Evolutionary conservation across 2,329 filamentous ascomycete genomes (phyloP).

Genomic region (Penicillium sclerotiorum): DNA sequence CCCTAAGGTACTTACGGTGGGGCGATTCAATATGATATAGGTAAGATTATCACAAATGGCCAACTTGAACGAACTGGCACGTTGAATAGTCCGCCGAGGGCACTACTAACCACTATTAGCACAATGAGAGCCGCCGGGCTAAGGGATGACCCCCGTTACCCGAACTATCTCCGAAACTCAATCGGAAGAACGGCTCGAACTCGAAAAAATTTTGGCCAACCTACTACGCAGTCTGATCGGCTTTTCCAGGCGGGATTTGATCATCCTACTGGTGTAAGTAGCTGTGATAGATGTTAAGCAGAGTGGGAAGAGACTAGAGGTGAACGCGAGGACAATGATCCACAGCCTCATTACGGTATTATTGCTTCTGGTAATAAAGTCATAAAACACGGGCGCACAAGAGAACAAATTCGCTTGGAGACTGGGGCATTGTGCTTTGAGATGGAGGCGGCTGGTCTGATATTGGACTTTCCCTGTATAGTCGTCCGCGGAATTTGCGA

Average conservation of each 20-base stretch:
- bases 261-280: slow-evolving; percentile 4
- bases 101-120: slow-evolving; percentile 16
- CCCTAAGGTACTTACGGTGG: slow-evolving; percentile 21
- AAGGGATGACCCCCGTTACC: slow-evolving; percentile 10
- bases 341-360: slow-evolving; percentile 14
- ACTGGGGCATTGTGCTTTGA: slow-evolving; percentile 13
- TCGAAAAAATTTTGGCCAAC: slow-evolving; percentile 9
- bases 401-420: slow-evolving; percentile 12
- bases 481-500: slow-evolving; percentile 2
- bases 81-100: slow-evolving; percentile 19
- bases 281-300: slow-evolving; percentile 7
- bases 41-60: slow-evolving; percentile 14
- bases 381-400: slow-evolving; percentile 10
- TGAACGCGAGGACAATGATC: slow-evolving; percentile 11
- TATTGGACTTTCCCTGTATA: too few species aligned
- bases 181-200: slow-evolving; percentile 6
- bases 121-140: not conserved
- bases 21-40: slow-evolving; percentile 31
- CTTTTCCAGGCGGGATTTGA: slow-evolving; percentile 9
- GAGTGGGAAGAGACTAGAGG: slow-evolving; percentile 14
- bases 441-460: too few species aligned
- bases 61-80: slow-evolving; percentile 15
- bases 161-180: slow-evolving; percentile 10
- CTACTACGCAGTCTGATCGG: slow-evolving; percentile 5
- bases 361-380: slow-evolving; percentile 23